phyloP scores from a whole-genome alignment of 208 protist species.

The Crithidia brevicula region DNA sequence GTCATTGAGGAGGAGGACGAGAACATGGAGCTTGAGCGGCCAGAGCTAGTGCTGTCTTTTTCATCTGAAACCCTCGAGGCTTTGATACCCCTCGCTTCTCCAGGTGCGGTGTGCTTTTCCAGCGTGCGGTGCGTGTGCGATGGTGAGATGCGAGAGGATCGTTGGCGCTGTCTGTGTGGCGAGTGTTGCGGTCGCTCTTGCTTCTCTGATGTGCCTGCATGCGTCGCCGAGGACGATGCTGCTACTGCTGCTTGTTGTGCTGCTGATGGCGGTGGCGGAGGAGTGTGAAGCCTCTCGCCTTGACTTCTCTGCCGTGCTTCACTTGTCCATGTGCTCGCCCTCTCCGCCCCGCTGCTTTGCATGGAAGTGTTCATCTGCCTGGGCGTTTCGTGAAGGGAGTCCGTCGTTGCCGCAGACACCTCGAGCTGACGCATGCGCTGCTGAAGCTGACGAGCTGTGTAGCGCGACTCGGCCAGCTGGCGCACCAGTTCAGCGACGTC shows the following conservation, averaged over 20 bases:
- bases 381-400: not conserved
- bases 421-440: constrained; percentile 35
- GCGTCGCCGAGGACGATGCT: constrained; percentile 2
- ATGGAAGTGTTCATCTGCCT: not conserved
- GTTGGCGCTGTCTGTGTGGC: too few relatives aligned
- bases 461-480: constrained; percentile 68
- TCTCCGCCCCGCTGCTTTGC: not conserved
- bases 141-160: too few relatives aligned
- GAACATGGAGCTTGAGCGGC: not conserved
- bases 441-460: constrained; percentile 46
- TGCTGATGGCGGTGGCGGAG: too few relatives aligned
- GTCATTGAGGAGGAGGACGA: not conserved
- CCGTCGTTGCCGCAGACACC: not conserved
- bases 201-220: too few relatives aligned
- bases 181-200: too few relatives aligned
- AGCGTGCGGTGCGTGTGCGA: too few relatives aligned
- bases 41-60: not conserved
- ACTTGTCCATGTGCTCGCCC: not conserved
- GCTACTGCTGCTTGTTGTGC: too few relatives aligned
- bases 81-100: too few relatives aligned
- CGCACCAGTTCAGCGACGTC: constrained; percentile 72
- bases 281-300: too few relatives aligned
- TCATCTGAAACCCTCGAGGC: too few relatives aligned
- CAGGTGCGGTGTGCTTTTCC: too few relatives aligned
- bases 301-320: not conserved